phyloP scores from a whole-genome alignment of 2,329 filamentous ascomycete species.

The Graphiopsis chlorocephala region DNA sequence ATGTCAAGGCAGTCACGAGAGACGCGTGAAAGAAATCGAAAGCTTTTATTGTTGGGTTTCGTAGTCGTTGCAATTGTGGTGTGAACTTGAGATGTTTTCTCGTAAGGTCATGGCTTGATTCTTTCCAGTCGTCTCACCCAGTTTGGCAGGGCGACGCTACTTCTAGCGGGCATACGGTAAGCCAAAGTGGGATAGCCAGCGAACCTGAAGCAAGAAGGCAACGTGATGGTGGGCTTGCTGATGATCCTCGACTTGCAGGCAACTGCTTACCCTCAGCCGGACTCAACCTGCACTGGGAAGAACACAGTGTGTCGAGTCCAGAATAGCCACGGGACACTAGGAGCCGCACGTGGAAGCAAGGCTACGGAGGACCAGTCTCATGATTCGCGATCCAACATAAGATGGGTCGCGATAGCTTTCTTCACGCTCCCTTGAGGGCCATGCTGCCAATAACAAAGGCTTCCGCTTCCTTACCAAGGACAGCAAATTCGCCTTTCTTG shows the following conservation, averaged over 20 bases:
- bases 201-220: not conserved
- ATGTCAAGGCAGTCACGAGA: not conserved
- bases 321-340: not conserved
- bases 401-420: not conserved
- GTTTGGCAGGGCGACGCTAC: not conserved
- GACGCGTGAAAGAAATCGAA: not conserved
- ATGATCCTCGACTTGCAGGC: not conserved
- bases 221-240: not conserved
- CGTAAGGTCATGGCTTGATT: not conserved
- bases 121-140: not conserved
- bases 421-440: slow-evolving; percentile 64
- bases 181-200: not conserved
- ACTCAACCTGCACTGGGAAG: not conserved
- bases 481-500: slow-evolving; percentile 32
- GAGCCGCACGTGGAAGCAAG: not conserved
- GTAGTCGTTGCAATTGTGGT: not conserved
- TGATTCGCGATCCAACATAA: not conserved
- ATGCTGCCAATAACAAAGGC: slow-evolving; percentile 70
- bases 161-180: not conserved
- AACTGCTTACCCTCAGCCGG: not conserved
- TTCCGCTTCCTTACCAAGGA: slow-evolving; percentile 55
- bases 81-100: not conserved
- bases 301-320: not conserved
- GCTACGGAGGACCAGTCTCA: not conserved
- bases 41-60: not conserved